phyloP scores from a whole-genome alignment of 164 flowering plant species.

The Saururus chinensis region DNA sequence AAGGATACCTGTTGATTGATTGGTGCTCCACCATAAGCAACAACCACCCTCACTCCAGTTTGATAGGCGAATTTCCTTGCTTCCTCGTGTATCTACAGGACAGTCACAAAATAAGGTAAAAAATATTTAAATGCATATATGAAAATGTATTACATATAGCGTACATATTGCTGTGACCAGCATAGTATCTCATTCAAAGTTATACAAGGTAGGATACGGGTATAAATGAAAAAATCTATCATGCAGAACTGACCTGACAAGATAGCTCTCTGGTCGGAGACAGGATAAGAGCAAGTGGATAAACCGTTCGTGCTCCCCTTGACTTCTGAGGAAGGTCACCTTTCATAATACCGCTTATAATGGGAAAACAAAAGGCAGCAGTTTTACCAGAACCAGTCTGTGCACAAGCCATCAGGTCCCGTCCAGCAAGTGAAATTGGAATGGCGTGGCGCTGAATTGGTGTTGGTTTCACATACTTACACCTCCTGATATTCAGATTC shows the following conservation, averaged over 20 bases:
- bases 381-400: conserved; percentile 90
- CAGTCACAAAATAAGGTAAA: background rate
- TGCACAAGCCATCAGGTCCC: conserved; percentile 82
- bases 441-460: conserved; percentile 78
- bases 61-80: conserved; percentile 56
- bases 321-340: conserved; percentile 40
- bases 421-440: conserved; percentile 56
- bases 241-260: conserved; percentile 32
- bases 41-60: conserved; percentile 54
- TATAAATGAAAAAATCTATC: background rate
- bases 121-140: background rate
- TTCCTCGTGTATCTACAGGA: conserved; percentile 46
- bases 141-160: background rate
- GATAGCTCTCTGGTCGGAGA: conserved; percentile 81
- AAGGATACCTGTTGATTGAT: conserved; percentile 42
- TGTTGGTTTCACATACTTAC: conserved; percentile 76
- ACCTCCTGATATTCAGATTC: conserved; percentile 49
- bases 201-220: no score
- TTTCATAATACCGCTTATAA: conserved; percentile 64
- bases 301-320: conserved; percentile 44
- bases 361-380: conserved; percentile 80
- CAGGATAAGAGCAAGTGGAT: conserved; percentile 68
- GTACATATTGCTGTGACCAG: no score
- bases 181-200: no score
- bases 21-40: conserved; percentile 68